Conservation (phyloP, 2,329 filamentous ascomycete species). For the Clonostachys rosea region DNA sequence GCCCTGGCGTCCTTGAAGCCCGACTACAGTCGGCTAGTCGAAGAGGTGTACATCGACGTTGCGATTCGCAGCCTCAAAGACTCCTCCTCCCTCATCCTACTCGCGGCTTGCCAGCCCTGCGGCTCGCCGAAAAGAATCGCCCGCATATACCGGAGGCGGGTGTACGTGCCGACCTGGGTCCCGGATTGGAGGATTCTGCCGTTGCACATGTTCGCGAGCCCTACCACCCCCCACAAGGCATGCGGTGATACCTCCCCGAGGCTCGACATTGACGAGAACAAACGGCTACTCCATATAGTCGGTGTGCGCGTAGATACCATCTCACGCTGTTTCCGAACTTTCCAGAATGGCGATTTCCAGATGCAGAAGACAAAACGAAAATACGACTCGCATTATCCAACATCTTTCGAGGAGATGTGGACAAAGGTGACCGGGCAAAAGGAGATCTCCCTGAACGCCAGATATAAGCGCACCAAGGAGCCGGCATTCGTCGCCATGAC, state of each 20-base stretch:
- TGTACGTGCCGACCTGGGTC: slow-evolving; percentile 25
- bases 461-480: slow-evolving; percentile 3
- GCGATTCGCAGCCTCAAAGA: slow-evolving; percentile 19
- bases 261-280: slow-evolving; percentile 15
- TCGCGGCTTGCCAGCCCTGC: slow-evolving; percentile 18
- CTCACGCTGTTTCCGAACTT: slow-evolving; percentile 14
- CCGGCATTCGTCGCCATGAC: slow-evolving; percentile 23
- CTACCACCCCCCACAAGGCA: slow-evolving; percentile 21
- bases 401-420: not conserved
- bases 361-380: slow-evolving; percentile 8
- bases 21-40: slow-evolving; percentile 19
- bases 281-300: slow-evolving; percentile 13
- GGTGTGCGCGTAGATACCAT: slow-evolving; percentile 19
- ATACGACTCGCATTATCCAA: not conserved
- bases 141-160: not conserved
- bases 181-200: slow-evolving; percentile 27
- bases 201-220: slow-evolving; percentile 22
- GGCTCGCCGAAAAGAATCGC: slow-evolving; percentile 6
- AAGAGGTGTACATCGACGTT: slow-evolving; percentile 25
- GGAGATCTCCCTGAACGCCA: not conserved
- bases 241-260: slow-evolving; percentile 14
- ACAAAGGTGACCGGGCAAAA: not conserved
- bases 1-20: slow-evolving; percentile 13
- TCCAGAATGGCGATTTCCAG: slow-evolving; percentile 22
- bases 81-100: slow-evolving; percentile 16